Percentiles rank a stretch among this genome's conserved stretches.
These are phyloP conservation scores for Davidsoniella eucalypti DNA, from an alignment of 2,329 filamentous ascomycete genomes.

Conservation along the genomic window DNA sequence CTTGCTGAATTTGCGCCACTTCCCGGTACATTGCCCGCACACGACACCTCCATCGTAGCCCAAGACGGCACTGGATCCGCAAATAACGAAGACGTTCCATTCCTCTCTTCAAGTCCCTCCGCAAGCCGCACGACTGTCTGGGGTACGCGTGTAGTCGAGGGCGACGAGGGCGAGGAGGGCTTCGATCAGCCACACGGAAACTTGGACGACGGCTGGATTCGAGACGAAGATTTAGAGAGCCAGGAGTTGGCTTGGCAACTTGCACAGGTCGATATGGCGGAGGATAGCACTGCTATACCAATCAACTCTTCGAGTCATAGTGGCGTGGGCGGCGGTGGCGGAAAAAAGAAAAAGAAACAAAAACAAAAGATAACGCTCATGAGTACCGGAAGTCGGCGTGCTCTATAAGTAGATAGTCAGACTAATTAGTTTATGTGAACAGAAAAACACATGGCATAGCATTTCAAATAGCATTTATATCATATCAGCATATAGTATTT, in stretches of 20 bases:
- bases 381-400: slow-evolving; percentile 45
- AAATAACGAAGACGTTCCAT: too few species aligned
- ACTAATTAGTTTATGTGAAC: too few species aligned
- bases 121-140: slow-evolving; percentile 67
- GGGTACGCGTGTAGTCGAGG: slow-evolving; percentile 62
- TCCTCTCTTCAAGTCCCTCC: too few species aligned
- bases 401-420: slow-evolving; percentile 18
- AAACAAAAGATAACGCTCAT: slow-evolving; percentile 58
- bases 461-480: not conserved
- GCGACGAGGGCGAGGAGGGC: slow-evolving; percentile 35
- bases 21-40: slow-evolving; percentile 33
- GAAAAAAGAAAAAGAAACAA: slow-evolving; percentile 46
- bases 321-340: slow-evolving; percentile 22
- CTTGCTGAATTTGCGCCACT: slow-evolving; percentile 49
- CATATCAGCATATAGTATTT: not conserved
- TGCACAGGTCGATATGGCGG: slow-evolving; percentile 32
- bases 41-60: slow-evolving; percentile 41
- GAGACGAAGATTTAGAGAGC: slow-evolving; percentile 52
- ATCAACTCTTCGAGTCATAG: not conserved
- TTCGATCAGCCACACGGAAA: slow-evolving; percentile 19
- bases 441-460: not conserved
- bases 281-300: slow-evolving; percentile 1
- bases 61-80: slow-evolving; percentile 29
- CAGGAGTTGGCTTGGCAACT: slow-evolving; percentile 45
- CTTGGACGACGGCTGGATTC: slow-evolving; percentile 68